Conservation (phyloP, 192 early-diverging fungal genomes). For the Haplosporangium gracile region DNA sequence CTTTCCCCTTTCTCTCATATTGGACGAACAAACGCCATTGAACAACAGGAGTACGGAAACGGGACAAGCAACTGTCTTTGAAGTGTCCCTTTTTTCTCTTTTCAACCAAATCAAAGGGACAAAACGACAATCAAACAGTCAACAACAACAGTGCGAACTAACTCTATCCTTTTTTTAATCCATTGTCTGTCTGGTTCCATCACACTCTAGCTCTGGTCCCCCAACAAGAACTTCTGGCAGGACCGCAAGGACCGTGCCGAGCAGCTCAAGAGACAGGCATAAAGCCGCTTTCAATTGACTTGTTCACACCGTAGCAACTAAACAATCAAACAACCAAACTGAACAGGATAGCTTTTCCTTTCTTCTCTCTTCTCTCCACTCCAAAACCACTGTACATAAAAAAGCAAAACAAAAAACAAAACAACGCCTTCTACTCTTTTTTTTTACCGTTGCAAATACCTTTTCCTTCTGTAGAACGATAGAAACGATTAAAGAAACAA, state of each 20-base stretch:
- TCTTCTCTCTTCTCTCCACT: conserved; percentile 31
- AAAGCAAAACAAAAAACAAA: conserved; percentile 9
- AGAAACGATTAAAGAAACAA: conserved; percentile 1
- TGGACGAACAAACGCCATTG: background rate
- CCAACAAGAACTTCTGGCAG: conserved; percentile 57
- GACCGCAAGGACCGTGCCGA: conserved; percentile 35
- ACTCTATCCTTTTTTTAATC: background rate
- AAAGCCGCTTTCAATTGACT: background rate
- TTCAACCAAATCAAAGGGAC: background rate
- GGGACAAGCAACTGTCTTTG: background rate
- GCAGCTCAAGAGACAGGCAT: conserved; percentile 27
- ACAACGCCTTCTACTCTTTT: background rate
- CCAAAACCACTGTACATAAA: conserved; percentile 30
- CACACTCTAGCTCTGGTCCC: conserved; percentile 43
- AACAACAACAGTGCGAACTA: background rate
- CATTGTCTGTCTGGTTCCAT: background rate
- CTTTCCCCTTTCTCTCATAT: background rate
- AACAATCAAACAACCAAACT: background rate
- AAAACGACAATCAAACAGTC: background rate
- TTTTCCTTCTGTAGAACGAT: conserved; percentile 6
- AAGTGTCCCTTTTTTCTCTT: background rate
- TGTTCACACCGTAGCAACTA: background rate
- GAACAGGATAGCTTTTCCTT: background rate
- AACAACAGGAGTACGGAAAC: background rate
- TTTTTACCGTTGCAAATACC: background rate